A percentile compares a stretch with the other conserved stretches of the same genome.
Conservation (phyloP, 228 moss, liverwort and hornwort genomes). For the Sphagnum fallax region DNA sequence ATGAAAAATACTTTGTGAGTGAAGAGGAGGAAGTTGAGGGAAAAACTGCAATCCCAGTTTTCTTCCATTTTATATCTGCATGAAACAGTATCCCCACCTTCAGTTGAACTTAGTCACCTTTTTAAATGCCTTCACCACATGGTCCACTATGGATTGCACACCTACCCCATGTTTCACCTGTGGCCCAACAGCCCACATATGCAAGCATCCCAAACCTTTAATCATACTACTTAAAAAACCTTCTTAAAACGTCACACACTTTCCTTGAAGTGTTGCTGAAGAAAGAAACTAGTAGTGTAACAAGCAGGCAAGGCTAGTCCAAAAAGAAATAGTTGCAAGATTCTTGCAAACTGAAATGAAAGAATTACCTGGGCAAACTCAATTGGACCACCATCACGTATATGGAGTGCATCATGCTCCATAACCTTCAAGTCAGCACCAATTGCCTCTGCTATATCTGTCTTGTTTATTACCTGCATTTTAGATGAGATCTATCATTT, state of each 20-base stretch:
- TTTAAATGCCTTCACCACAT: constrained; percentile 51
- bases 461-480: constrained; percentile 91
- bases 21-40: too few species aligned
- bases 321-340: not conserved
- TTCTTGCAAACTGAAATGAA: not conserved
- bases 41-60: too few species aligned
- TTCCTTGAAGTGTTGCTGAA: not conserved
- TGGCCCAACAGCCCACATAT: constrained; percentile 5
- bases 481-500: not conserved
- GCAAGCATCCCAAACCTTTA: not conserved
- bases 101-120: constrained; percentile 5
- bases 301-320: not conserved
- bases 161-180: constrained; percentile 90
- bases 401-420: constrained; percentile 86
- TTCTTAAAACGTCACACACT: too few species aligned
- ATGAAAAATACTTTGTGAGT: too few species aligned
- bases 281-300: not conserved
- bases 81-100: too few species aligned
- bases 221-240: too few species aligned
- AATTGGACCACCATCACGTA: constrained; percentile 97
- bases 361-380: constrained; percentile 75
- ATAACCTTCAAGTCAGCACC: constrained; percentile 95
- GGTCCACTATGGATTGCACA: constrained; percentile 53
- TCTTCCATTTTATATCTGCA: too few species aligned
- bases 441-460: constrained; percentile 85